Evolutionary conservation across 352 stramenopile species (phyloP).

Genomic region (Phytophthora tubulina): DNA sequence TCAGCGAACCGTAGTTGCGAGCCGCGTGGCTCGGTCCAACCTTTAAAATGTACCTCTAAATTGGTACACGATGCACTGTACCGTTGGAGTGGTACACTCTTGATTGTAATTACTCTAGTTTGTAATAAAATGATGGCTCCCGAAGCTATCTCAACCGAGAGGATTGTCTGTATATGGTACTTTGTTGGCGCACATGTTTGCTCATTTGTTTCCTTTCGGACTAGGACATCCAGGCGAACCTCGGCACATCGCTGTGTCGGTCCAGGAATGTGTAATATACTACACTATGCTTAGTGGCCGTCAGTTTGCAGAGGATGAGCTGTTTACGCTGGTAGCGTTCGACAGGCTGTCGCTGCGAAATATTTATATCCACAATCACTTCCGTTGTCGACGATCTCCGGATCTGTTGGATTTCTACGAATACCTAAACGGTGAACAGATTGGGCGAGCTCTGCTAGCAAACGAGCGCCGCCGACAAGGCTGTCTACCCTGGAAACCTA

Average conservation of each 20-base stretch:
- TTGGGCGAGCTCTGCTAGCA: neutral
- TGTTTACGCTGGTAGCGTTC: constrained; percentile 22
- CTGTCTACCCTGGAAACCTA: neutral
- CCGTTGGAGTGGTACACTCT: no score
- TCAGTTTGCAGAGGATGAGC: constrained; percentile 24
- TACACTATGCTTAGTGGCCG: constrained; percentile 20
- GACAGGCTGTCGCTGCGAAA: constrained; percentile 14
- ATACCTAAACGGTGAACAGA: neutral
- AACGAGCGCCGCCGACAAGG: constrained; percentile 13
- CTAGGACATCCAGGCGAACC: neutral
- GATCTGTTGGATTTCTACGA: neutral
- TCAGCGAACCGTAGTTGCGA: no score
- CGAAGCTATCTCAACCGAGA: no score
- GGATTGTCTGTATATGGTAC: neutral
- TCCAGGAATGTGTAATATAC: constrained; percentile 14
- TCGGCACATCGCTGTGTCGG: neutral
- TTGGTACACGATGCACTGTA: no score
- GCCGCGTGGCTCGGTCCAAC: no score
- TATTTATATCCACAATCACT: constrained; percentile 13
- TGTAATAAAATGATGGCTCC: no score
- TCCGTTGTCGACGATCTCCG: constrained; percentile 9
- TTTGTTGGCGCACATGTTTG: neutral
- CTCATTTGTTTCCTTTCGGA: neutral
- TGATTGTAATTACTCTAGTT: no score
- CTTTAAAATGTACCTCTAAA: no score